Evolutionary conservation across 257 asterid species (phyloP), one percentile per base, ranked within the genome.

Genomic region (Solanum bukasovii): DNA sequence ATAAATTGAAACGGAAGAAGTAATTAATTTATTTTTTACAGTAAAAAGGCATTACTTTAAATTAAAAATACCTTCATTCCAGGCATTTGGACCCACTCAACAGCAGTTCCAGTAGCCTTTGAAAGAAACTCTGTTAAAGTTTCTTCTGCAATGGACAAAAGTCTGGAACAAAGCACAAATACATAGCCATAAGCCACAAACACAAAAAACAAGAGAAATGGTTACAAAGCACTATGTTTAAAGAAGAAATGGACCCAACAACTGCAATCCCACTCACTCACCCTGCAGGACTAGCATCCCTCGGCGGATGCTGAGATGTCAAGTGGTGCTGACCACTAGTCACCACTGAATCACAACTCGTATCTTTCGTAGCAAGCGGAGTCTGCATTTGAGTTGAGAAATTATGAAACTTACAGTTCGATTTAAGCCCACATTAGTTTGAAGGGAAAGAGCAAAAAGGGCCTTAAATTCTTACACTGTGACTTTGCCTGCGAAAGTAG

Each of bases 281-380:
- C 98, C 98, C 98, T 91, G 98, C 98, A 96, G 98, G 98, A 93
- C 98, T 95, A 73, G 98, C 98, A 94, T 94, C 98, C 94, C 98
- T 93, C 44, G 98, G 98, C 18, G 98, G 98, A 93, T 91, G 98
- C 95, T 93, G 98, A 86, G 97, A 91, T 18, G 95, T 93, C 93
- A 93, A 90, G 87, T 92, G 97, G 89, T 93, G 95, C 85, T 93
- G 98, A 93, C 98, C 95, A 90, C 98, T 94, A 14, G 98, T 94
- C 94, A 96, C 98, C 90, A 94, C 98, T 46, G 98, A 96, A 35
- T 96, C 98, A 91, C 97, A 94, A 91, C 98, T 96, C 7, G 98
- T 94, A 88, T 96, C 98, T 90, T 96, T 96, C 8, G 95, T 92
- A 25, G 96, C 92, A 91, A 94, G 93, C 81, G 93, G 87, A 81